Percentiles rank a stretch among this genome's conserved stretches.
phyloP scores from a whole-genome alignment of 2,329 filamentous ascomycete species.

The Epichloe gansuensis region DNA sequence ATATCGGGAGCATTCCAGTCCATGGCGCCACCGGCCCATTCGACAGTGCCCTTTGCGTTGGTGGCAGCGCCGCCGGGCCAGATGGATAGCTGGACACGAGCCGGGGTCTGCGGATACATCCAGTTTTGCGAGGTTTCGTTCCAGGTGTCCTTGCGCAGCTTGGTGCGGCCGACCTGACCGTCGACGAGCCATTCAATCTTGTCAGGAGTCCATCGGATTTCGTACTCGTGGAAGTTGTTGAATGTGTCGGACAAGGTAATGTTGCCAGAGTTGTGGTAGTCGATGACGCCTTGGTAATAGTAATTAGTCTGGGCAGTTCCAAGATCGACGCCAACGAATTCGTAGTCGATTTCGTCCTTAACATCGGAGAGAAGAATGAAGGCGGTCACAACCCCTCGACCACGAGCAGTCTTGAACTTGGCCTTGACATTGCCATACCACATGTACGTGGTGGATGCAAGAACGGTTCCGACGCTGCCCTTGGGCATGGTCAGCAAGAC shows the following conservation, averaged over 20 bases:
- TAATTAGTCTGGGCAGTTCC: constrained; percentile 80
- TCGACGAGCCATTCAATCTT: constrained; percentile 79
- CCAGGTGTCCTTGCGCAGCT: constrained; percentile 71
- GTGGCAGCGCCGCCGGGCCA: constrained; percentile 79
- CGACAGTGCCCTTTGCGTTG: constrained; percentile 74
- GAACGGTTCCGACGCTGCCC: constrained; percentile 72
- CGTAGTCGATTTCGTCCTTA: constrained; percentile 97
- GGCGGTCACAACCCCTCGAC: constrained; percentile 83
- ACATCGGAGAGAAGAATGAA: constrained; percentile 94
- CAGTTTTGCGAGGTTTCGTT: constrained; percentile 73
- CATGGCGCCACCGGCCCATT: constrained; percentile 85
- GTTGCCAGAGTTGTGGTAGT: constrained; percentile 70
- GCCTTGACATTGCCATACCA: constrained; percentile 95
- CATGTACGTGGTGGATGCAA: constrained; percentile 76
- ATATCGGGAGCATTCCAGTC: constrained; percentile 74
- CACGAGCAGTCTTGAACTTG: constrained; percentile 71
- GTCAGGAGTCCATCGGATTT: constrained; percentile 86
- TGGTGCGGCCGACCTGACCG: constrained; percentile 60
- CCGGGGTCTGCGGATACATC: constrained; percentile 81
- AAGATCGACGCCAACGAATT: constrained; percentile 78
- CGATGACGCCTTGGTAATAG: constrained; percentile 87
- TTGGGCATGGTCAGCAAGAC: constrained; percentile 83
- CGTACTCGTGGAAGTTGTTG: constrained; percentile 74
- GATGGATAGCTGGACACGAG: constrained; percentile 84
- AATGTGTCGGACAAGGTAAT: constrained; percentile 60